Percentiles rank a stretch among this genome's conserved stretches.
These are phyloP conservation scores for Rhizoctonia solani DNA, from an alignment of 1,284 basidiomycete genomes.

Conservation along the genomic window DNA sequence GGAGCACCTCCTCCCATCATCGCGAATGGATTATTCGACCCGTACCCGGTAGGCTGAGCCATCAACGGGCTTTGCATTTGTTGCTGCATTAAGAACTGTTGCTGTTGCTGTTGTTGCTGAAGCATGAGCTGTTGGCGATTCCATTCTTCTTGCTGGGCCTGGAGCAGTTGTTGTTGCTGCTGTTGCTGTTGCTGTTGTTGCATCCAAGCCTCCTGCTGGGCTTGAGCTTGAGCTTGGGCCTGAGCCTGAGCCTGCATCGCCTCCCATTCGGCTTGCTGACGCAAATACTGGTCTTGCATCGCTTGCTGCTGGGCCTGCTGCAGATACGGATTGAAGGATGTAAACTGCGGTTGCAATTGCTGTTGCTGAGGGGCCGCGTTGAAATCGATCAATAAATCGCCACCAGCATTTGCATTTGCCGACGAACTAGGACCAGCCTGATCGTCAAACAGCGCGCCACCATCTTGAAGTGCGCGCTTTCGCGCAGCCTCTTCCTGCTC, in stretches of 20 bases:
- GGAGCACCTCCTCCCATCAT: slow-evolving; percentile 46
- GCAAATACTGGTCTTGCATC: slow-evolving; percentile 40
- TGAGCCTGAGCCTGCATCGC: slow-evolving; percentile 46
- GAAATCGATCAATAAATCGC: slow-evolving; percentile 28
- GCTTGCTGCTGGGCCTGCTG: slow-evolving; percentile 84
- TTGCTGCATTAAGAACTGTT: slow-evolving; percentile 53
- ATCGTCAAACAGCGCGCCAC: slow-evolving; percentile 84
- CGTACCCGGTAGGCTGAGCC: slow-evolving; percentile 63
- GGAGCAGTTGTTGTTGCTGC: slow-evolving; percentile 41
- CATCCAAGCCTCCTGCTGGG: slow-evolving; percentile 54
- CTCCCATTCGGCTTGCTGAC: slow-evolving; percentile 49
- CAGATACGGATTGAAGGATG: slow-evolving; percentile 96
- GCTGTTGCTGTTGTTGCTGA: slow-evolving; percentile 58
- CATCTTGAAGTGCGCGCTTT: slow-evolving; percentile 69
- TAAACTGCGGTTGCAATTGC: slow-evolving; percentile 68
- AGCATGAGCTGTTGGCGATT: slow-evolving; percentile 61
- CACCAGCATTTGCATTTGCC: slow-evolving; percentile 1
- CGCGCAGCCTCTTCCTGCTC: slow-evolving; percentile 85
- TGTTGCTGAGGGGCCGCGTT: slow-evolving; percentile 43
- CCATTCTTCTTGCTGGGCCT: slow-evolving; percentile 70
- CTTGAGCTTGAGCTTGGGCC: slow-evolving; percentile 47
- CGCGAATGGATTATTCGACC: slow-evolving; percentile 95
- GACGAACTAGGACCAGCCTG: slow-evolving; percentile 57
- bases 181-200: slow-evolving; percentile 46
- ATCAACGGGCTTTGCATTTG: slow-evolving; percentile 52